A percentile compares a stretch with the other conserved stretches of the same genome.
Evolutionary conservation across 441 rosid species (phyloP).

Genomic region (Bocquillonia castaneifolia): DNA sequence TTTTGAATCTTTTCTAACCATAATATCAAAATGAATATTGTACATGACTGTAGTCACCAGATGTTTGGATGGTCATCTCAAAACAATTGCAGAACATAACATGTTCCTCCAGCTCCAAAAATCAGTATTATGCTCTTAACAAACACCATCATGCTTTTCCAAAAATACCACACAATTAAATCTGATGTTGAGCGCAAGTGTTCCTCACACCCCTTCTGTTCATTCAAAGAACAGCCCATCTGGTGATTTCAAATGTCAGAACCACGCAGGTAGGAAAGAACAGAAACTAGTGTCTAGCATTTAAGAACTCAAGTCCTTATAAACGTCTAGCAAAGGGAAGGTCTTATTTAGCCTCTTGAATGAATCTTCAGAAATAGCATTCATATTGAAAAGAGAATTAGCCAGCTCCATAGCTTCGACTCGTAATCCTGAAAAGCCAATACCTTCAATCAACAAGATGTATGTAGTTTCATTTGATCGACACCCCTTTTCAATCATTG

Average conservation of each 20-base stretch:
- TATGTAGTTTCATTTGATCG: constrained; percentile 72
- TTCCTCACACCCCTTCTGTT: background rate
- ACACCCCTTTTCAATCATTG: constrained; percentile 59
- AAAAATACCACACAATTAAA: background rate
- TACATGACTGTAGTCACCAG: background rate
- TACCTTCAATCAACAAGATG: constrained; percentile 54
- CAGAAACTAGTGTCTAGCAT: constrained; percentile 27
- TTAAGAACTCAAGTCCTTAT: constrained; percentile 37
- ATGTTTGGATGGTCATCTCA: background rate
- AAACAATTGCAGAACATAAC: background rate
- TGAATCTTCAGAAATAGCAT: constrained; percentile 52
- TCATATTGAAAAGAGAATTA: constrained; percentile 36
- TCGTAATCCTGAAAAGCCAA: constrained; percentile 64
- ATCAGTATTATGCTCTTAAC: background rate
- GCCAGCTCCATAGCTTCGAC: constrained; percentile 72
- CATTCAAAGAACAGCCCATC: background rate
- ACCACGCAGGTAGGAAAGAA: background rate
- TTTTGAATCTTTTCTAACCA: too few relatives aligned
- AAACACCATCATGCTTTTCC: background rate
- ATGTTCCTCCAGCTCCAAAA: background rate
- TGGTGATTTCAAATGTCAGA: background rate
- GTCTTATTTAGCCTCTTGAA: constrained; percentile 49
- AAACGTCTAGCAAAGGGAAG: constrained; percentile 62
- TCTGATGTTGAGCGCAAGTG: background rate
- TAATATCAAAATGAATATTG: too few relatives aligned